phyloP scores from a whole-genome alignment of 176 grass and related monocot species.

The Tillandsia leiboldiana region DNA sequence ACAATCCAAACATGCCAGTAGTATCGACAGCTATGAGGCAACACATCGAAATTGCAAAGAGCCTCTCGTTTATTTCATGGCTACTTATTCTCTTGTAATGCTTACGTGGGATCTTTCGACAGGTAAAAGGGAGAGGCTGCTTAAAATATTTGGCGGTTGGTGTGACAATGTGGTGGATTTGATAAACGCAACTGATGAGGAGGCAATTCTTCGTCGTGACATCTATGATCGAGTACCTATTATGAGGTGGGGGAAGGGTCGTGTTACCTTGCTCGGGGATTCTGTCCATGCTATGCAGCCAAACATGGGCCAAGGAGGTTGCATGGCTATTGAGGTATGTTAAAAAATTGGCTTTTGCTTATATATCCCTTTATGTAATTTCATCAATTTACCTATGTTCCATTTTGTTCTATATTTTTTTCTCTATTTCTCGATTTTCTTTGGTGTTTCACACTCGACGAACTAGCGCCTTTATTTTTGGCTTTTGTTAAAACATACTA shows the following conservation, averaged over 20 bases:
- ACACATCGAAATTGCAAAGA: no score
- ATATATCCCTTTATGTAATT: no score
- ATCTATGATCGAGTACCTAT: conserved; percentile 85
- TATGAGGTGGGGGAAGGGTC: conserved; percentile 75
- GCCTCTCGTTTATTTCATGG: not conserved
- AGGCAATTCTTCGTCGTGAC: conserved; percentile 74
- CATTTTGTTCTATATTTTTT: no score
- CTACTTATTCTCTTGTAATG: conserved; percentile 15
- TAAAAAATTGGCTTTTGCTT: conserved; percentile 2
- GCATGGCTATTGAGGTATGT: conserved; percentile 98
- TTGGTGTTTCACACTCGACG: no score
- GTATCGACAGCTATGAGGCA: no score
- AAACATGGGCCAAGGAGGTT: conserved; percentile 97
- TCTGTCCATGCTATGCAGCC: conserved; percentile 99
- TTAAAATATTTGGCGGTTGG: conserved; percentile 82
- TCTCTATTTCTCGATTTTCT: no score
- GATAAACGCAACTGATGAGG: conserved; percentile 78
- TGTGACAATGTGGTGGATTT: conserved; percentile 90
- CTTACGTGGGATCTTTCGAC: conserved; percentile 10
- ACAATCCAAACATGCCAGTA: not conserved
- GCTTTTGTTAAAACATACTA: no score
- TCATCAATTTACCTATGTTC: no score
- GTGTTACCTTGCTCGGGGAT: conserved; percentile 94
- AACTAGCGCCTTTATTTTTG: no score
- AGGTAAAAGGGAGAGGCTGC: conserved; percentile 72